Evolutionary conservation across 1,139 yeast species (phyloP).

Genomic region (Geotrichum klebahnii): DNA sequence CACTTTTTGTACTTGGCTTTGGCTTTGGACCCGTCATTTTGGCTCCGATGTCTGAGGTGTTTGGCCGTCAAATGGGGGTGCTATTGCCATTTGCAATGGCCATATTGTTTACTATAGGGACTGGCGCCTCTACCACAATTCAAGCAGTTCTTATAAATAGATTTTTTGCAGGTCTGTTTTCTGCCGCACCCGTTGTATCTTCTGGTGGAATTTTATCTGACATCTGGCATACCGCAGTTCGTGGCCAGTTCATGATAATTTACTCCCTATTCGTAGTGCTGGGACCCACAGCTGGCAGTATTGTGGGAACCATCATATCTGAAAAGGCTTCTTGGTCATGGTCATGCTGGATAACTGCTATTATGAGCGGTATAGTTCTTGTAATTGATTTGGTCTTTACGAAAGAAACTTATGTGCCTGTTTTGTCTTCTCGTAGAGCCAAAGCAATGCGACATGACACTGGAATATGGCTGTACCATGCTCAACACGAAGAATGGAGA

Average conservation of each 20-base stretch:
- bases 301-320: slow-evolving; percentile 56
- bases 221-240: slow-evolving; percentile 53
- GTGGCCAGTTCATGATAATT: slow-evolving; percentile 68
- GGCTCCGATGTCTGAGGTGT: slow-evolving; percentile 52
- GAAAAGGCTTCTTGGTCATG: slow-evolving; percentile 37
- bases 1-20: slow-evolving; percentile 56
- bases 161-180: slow-evolving; percentile 73
- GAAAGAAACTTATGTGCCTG: slow-evolving; percentile 73
- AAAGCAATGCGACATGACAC: slow-evolving; percentile 53
- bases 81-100: slow-evolving; percentile 53
- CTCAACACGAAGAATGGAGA: slow-evolving; percentile 46
- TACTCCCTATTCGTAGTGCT: slow-evolving; percentile 64
- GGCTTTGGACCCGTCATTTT: slow-evolving; percentile 55
- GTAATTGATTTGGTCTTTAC: slow-evolving; percentile 45
- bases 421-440: slow-evolving; percentile 57
- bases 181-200: slow-evolving; percentile 77
- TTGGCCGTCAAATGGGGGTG: slow-evolving; percentile 49
- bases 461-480: slow-evolving; percentile 49
- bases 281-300: slow-evolving; percentile 66
- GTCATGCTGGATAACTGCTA: slow-evolving; percentile 46
- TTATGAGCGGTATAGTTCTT: slow-evolving; percentile 42
- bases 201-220: slow-evolving; percentile 73
- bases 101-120: background rate
- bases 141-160: slow-evolving; percentile 54
- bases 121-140: slow-evolving; percentile 43